Base-by-base conservation (phyloP, 1,284 basidiomycete genomes). In the Mycena sp. region DNA sequence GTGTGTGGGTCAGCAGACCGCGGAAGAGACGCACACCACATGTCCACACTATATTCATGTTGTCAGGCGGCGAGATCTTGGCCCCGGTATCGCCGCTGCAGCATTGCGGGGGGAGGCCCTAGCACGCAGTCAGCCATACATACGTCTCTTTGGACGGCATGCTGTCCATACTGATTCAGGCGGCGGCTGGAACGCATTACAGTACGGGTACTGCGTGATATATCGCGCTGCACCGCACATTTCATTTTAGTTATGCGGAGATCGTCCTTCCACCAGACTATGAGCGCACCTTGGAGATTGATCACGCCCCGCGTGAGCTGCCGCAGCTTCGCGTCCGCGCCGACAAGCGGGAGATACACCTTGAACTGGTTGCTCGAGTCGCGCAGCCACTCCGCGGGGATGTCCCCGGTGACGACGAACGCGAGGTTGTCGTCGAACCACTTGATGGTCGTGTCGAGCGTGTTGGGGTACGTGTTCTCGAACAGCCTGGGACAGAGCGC, bases 381-480 rank as follows among this genome's bases (percentile, higher is more conserved):
- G 35, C 86, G 80, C 41, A 87, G 75, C 85, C 85, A 83, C 52
- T 82, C 80, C 0, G 81, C 81, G 21, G 81, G 82, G 32, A 51
- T 46, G 23, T 35, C 29, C 38, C 43, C 37, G 2, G 52, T 58
- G 19, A 61, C 54, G 25, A 70, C 78, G 25, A 72, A 86, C 81
- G 83, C 81, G 69, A 87, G 86, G 64, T 87, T 83, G 80, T 83
- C 67, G 67, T 78, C 80, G 71, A 85, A 87, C 67, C 85, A 87
- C 68, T 81, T 84, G 61, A 87, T 79, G 4, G 86, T 87, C 11
- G 85, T 87, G 70, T 87, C 86, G n/a, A 87, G 78, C 0, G 86
- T 87, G 59, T 85, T 85, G 2, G 86, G 84, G 65, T 86, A 86
- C 4, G 86, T 81, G 53, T 87, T 87, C 71, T 86, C 85, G 64